These are phyloP conservation scores for Populus alba DNA, from an alignment of 345 rosid species.

Conservation along the genomic window DNA sequence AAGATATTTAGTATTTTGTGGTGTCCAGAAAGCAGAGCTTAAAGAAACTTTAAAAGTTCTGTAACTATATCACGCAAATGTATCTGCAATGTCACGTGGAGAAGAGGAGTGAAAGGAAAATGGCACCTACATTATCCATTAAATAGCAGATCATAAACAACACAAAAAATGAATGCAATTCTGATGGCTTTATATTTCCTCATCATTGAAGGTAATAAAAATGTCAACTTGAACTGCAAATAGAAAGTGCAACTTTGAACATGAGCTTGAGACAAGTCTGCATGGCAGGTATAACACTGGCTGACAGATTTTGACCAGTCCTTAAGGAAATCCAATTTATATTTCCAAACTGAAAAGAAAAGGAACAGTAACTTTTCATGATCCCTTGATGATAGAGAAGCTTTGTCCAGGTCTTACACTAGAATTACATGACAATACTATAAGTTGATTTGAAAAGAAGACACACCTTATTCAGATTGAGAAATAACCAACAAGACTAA, in stretches of 20 bases:
- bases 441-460: slow-evolving; percentile 5
- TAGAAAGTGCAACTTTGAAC: slow-evolving; percentile 1
- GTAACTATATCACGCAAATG: background rate
- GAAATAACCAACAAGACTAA: background rate
- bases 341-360: background rate
- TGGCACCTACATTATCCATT: background rate
- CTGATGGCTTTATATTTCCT: background rate
- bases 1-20: too few relatives aligned
- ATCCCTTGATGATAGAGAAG: background rate
- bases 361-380: background rate
- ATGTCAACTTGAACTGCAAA: background rate
- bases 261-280: background rate
- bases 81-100: background rate
- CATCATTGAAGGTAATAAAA: background rate
- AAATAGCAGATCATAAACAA: background rate
- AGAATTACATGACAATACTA: background rate
- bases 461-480: slow-evolving; percentile 1
- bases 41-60: background rate
- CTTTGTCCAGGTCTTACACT: background rate
- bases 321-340: too few relatives aligned
- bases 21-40: background rate
- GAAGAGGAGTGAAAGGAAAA: background rate
- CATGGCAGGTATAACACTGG: background rate
- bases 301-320: background rate
- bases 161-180: background rate